Evolutionary conservation across 1,284 basidiomycete genomes (phyloP), one percentile per base, ranked within the genome.

Genomic region (Puccinia polysora): DNA sequence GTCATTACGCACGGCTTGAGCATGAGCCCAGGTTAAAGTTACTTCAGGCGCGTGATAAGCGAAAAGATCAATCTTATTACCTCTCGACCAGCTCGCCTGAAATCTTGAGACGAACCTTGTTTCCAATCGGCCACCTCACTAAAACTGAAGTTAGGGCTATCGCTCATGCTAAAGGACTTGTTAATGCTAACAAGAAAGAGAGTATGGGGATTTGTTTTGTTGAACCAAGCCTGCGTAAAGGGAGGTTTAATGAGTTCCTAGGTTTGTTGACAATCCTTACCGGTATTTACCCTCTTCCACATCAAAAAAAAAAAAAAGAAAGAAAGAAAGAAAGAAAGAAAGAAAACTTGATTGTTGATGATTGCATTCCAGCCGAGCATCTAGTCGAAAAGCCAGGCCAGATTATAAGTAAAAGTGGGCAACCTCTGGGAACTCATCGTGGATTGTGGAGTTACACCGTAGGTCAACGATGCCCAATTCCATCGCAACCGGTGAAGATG

Each of bases 171-270:
- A 85, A 85, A 79, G 80, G 79, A 0, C 81, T 98, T 10, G 87
- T 88, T 1, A 96, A 89, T 0, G 90, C 91, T 0, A 82, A 85
- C 1, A 84, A 91, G 67, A 84, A 83, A 25, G 95, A 98, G 79
- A 93, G 90, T 79, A 95, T 97, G 88, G 95, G 95, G 0, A 85
- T 97, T n/a, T 97, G 95, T 78, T 97, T 97, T 76, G 88, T 97
- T 7, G 95, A 94, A 14, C 85, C 65, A 25, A 68, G n/a, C 12
- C 36, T 64, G 30, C 62, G 93, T 80, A 86, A 87, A 76, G 83
- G 84, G 18, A 84, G 82, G 65, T 95, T 95, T 77, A 83, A 84
- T 52, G 81, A 85, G 15, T 95, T 93, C 78, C 80, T 95, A 58
- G 84, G 91, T 91, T 73, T 59, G 79, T 77, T 49, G 10, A 49